Base-by-base conservation (phyloP, 2,329 filamentous ascomycete genomes). In the Pestalotiopsis sp. region DNA sequence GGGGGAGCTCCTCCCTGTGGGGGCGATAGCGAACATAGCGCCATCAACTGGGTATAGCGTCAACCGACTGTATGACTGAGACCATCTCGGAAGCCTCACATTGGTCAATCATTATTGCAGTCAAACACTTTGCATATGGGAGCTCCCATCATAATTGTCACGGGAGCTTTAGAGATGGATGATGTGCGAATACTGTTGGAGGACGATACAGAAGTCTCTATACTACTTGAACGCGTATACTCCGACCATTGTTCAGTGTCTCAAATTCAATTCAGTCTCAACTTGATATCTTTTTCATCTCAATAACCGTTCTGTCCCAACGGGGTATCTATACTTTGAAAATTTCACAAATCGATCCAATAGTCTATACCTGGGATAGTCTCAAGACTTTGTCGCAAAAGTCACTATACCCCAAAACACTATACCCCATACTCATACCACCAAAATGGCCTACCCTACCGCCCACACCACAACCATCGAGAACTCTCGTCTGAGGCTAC, bases 1-100 rank as follows among this genome's bases (percentile, higher is more conserved):
- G 25, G 31, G 60, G 60, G 60, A 63, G 60, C 60, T 63, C 60
- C 60, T 63, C 60, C 60, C 36, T 7, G 60, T 63, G 60, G 60
- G 60, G 60, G 20, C 20, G 60, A 63, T 60, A 60, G 25, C 25
- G 5, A 23, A 60, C 57, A 13, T 36, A 60, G 57, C 57, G 45
- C 45, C 45, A 52, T 52, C 45, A 52, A 52, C 45, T n/a, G 45
- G 45, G 45, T 52, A 52, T 52, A 52, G 45, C 45, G 45, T n/a
- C 17, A 9, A 52, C 7, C 20, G 45, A n/a, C 17, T n/a, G 45
- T 52, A 52, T 52, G 45, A 52, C 45, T n/a, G 45, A 52, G 45
- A 6, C 14, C 45, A 52, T 52, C 45, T 52, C 45, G 45, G 20
- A 52, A 52, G 45, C 45, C 45, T 52, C 45, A 52, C 45, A 52